phyloP scores from a whole-genome alignment of 2,329 filamentous ascomycete genomes.

The Stemphylium lycopersici region DNA sequence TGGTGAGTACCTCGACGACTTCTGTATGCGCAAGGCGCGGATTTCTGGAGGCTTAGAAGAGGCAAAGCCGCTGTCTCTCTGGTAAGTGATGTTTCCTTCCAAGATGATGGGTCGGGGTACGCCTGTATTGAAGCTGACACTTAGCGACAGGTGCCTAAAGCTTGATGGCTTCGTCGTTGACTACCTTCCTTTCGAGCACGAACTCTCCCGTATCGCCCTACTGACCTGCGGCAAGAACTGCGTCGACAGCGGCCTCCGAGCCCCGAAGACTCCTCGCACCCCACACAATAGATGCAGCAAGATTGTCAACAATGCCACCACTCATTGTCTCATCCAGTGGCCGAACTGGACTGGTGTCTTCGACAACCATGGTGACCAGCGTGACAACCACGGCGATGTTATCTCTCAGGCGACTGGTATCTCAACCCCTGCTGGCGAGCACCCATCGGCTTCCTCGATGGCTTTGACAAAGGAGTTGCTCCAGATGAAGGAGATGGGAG shows the following conservation, averaged over 20 bases:
- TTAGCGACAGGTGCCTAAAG: slow-evolving; percentile 26
- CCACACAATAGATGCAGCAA: slow-evolving; percentile 24
- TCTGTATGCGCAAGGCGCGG: slow-evolving; percentile 42
- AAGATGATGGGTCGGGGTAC: too few species aligned
- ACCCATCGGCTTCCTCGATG: neutral
- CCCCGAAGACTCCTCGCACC: slow-evolving; percentile 23
- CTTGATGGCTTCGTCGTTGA: slow-evolving; percentile 45
- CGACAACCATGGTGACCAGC: slow-evolving; percentile 27
- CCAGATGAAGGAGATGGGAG: slow-evolving; percentile 9
- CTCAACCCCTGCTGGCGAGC: slow-evolving; percentile 15
- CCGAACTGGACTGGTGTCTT: slow-evolving; percentile 36
- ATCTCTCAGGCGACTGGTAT: slow-evolving; percentile 17
- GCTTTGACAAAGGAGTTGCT: slow-evolving; percentile 15
- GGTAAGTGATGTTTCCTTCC: slow-evolving; percentile 9
- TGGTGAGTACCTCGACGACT: slow-evolving; percentile 44
- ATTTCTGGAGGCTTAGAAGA: slow-evolving; percentile 32
- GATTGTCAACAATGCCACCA: slow-evolving; percentile 21
- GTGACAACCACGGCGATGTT: slow-evolving; percentile 20
- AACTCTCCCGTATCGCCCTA: slow-evolving; percentile 30
- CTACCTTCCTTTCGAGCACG: slow-evolving; percentile 37
- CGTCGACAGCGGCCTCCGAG: slow-evolving; percentile 37
- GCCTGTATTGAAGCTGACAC: neutral
- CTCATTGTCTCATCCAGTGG: slow-evolving; percentile 33
- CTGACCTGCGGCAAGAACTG: slow-evolving; percentile 35
- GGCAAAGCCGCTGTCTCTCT: slow-evolving; percentile 27